Base-by-base conservation (phyloP, 768 basidiomycete species). In the Pulveroboletus sp. region DNA sequence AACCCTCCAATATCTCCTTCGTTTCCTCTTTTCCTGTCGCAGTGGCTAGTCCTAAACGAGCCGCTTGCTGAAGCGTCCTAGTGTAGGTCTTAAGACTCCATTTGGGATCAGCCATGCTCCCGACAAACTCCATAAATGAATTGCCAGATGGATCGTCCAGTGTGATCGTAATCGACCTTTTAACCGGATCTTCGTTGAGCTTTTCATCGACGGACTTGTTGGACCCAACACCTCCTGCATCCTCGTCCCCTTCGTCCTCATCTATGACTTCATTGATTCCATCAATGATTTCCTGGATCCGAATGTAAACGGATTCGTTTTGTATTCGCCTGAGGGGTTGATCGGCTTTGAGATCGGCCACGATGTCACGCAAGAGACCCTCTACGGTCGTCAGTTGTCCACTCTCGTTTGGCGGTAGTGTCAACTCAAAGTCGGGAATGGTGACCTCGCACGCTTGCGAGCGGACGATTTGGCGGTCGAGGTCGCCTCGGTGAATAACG, bases 331-430 rank as follows among this genome's bases (percentile, higher is more conserved):
- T 81, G 9, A 97, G 69, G 0, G 92, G 88, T 61, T 98, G 95
- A 52, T 92, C 87, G 50, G 77, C 71, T 52, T 75, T 75, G 36
- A 98, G 78, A 71, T 98, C 95, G 0, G 83, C 70, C 28, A 89
- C 72, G 38, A 93, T 82, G 57, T 95, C 85, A 26, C 85, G 79
- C 30, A 99, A 70, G 55, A 97, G 80, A 33, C 96, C 95, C 67
- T 99, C 96, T 42, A 97, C 80, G 2, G 93, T 99, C n/a, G 95
- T 97, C 11, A 99, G 80, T 63, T 96, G 93, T 9, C 95, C 95
- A 14, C 90, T 82, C 9, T 83, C 81, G 1, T 62, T 62, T 6
- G 89, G 75, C 0, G 96, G 96, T 28, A 99, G 88, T 2, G 92
- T 95, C 53, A 99, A 77, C 57, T 93, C 83, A 58, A 87, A 81